Base-by-base conservation (phyloP, 768 basidiomycete genomes). In the Russula sp. region DNA sequence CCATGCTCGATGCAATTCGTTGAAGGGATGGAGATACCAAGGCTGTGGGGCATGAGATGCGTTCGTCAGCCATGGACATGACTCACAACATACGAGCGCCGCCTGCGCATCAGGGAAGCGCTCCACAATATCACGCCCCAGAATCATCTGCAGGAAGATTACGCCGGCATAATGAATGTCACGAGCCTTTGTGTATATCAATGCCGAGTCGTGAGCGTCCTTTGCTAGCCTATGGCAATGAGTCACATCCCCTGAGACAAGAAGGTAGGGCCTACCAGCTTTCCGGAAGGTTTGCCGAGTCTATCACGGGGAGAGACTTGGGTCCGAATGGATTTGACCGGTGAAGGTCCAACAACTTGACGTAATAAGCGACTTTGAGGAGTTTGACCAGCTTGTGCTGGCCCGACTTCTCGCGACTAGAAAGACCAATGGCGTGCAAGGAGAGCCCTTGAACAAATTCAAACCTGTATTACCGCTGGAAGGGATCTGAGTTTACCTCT, bases 121-220 rank as follows among this genome's bases (percentile, higher is more conserved):
- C 3, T 73, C 69, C 59, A 79, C 80, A 9, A 89, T 86, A 66
- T 89, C 82, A 56, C 85, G 74, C 0, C 94, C 94, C n/a, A 86
- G 75, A 13, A 96, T 73, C 90, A 96, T 92, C 73, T 95, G 91
- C 56, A 94, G 69, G 44, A 94, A 76, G 2, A 93, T 80, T 31
- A 95, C 81, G 0, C 90, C 94, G 0, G 86, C 83, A 49, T 84
- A 81, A 74, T 94, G 93, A 10, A 96, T 85, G 69, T 97, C 94
- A 34, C 94, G 81, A 47, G 83, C 78, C 45, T 80, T 83, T 9
- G 89, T 88, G 71, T 94, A 94, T 50, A 84, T 70, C n/a, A 92
- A 77, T 0, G 87, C 86, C 31, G 89, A 88, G 44, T 91, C 88
- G 51, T 88, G 79, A 45, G 86, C 86, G 56, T 95, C 94, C 63